phyloP scores from a whole-genome alignment of 306 rosid species.

The Vigna mungo region DNA sequence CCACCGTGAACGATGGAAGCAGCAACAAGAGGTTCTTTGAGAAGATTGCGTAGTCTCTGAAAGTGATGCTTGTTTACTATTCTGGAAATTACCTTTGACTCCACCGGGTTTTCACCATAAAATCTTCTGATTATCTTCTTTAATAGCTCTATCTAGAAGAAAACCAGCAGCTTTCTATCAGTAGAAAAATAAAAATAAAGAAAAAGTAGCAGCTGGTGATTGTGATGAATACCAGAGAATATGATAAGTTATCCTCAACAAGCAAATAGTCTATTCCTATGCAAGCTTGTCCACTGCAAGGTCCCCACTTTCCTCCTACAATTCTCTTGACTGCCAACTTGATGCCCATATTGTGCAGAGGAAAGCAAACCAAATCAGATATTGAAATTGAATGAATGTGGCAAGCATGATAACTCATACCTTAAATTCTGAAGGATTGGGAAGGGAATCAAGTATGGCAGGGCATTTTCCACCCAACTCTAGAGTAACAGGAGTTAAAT shows the following conservation, averaged over 20 bases:
- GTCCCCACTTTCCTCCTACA: constrained; percentile 90
- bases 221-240: constrained; percentile 60
- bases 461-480: constrained; percentile 99
- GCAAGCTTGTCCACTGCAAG: constrained; percentile 89
- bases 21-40: constrained; percentile 70
- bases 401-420: constrained; percentile 41
- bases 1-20: constrained; percentile 85
- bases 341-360: neutral
- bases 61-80: constrained; percentile 70
- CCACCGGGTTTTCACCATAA: constrained; percentile 64
- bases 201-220: constrained; percentile 8
- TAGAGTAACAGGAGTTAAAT: constrained; percentile 87
- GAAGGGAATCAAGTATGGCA: constrained; percentile 72
- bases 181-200: neutral
- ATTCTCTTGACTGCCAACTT: constrained; percentile 83
- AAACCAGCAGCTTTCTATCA: constrained; percentile 24
- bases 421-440: constrained; percentile 67
- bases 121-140: constrained; percentile 62
- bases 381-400: constrained; percentile 25
- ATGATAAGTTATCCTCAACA: constrained; percentile 68
- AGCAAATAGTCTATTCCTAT: constrained; percentile 82
- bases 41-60: constrained; percentile 66
- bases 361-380: constrained; percentile 23
- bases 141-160: constrained; percentile 64
- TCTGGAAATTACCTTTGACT: constrained; percentile 62